These are phyloP conservation scores for Cercophora samala DNA, from an alignment of 495 filamentous ascomycete genomes.

Conservation along the genomic window DNA sequence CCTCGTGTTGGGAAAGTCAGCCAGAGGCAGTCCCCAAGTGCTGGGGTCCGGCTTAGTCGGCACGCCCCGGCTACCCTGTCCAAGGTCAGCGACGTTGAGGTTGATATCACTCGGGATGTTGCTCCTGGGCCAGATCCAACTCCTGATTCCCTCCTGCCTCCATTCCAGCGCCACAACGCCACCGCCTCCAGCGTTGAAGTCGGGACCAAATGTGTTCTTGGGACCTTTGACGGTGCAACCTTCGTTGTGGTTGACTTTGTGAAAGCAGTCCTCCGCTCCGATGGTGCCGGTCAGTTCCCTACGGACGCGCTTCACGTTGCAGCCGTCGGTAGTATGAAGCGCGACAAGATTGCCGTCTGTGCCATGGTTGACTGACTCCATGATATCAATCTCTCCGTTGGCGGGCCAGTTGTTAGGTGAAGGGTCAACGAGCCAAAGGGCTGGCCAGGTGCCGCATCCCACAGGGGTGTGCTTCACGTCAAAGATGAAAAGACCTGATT, in stretches of 20 bases:
- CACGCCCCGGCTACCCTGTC: background rate
- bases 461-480: conserved; percentile 58
- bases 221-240: conserved; percentile 52
- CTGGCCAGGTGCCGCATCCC: conserved; percentile 59
- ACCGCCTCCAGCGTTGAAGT: conserved; percentile 57
- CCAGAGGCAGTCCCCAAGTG: conserved; percentile 56
- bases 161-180: conserved; percentile 66
- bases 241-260: conserved; percentile 48
- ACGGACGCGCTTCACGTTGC: conserved; percentile 51
- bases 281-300: conserved; percentile 45
- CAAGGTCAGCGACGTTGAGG: background rate
- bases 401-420: conserved; percentile 54
- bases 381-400: conserved; percentile 71
- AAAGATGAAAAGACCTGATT: conserved; percentile 55
- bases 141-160: conserved; percentile 54
- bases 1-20: conserved; percentile 53
- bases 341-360: conserved; percentile 57
- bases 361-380: conserved; percentile 63
- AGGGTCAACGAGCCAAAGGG: conserved; percentile 49
- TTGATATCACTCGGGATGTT: conserved; percentile 52
- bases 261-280: conserved; percentile 50
- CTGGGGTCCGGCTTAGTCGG: conserved; percentile 52
- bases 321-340: conserved; percentile 61
- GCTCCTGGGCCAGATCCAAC: conserved; percentile 58
- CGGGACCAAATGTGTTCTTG: conserved; percentile 47